Percentiles rank a stretch among this genome's conserved stretches.
These are phyloP conservation scores for Neonectria punicea DNA, from an alignment of 2,329 filamentous ascomycete species.

Conservation along the genomic window DNA sequence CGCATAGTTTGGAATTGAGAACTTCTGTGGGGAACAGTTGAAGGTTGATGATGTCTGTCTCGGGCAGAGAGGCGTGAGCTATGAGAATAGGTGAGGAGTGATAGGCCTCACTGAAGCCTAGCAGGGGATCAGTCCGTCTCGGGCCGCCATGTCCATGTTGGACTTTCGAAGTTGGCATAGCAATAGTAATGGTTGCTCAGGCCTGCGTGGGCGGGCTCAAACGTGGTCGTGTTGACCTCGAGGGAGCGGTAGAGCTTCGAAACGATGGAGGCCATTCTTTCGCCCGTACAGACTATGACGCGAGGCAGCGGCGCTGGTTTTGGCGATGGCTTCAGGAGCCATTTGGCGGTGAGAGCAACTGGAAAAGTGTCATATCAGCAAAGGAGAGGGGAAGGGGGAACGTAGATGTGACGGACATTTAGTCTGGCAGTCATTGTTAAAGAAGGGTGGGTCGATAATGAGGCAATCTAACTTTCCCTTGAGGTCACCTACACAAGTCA, in stretches of 20 bases:
- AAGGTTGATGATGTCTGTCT: not conserved
- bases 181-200: slow-evolving; percentile 85
- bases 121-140: slow-evolving; percentile 11
- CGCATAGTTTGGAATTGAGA: slow-evolving; percentile 32
- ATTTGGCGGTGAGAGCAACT: slow-evolving; percentile 81
- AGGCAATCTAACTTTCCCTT: slow-evolving; percentile 75
- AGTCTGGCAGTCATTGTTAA: slow-evolving; percentile 83
- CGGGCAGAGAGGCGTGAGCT: not conserved
- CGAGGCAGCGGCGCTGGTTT: slow-evolving; percentile 39
- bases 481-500: slow-evolving; percentile 56
- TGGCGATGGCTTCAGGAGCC: slow-evolving; percentile 65
- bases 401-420: slow-evolving; percentile 64
- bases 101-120: not conserved
- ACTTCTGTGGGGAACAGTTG: slow-evolving; percentile 11
- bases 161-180: slow-evolving; percentile 80
- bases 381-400: slow-evolving; percentile 5
- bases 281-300: slow-evolving; percentile 79
- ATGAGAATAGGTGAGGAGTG: not conserved
- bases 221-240: slow-evolving; percentile 73
- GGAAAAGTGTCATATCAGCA: slow-evolving; percentile 29
- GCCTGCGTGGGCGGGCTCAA: slow-evolving; percentile 75
- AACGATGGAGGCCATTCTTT: slow-evolving; percentile 76
- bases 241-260: slow-evolving; percentile 73
- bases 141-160: slow-evolving; percentile 57
- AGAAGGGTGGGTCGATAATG: slow-evolving; percentile 81